phyloP scores from a whole-genome alignment of 495 filamentous ascomycete genomes.

The Cryomyces antarcticus region DNA sequence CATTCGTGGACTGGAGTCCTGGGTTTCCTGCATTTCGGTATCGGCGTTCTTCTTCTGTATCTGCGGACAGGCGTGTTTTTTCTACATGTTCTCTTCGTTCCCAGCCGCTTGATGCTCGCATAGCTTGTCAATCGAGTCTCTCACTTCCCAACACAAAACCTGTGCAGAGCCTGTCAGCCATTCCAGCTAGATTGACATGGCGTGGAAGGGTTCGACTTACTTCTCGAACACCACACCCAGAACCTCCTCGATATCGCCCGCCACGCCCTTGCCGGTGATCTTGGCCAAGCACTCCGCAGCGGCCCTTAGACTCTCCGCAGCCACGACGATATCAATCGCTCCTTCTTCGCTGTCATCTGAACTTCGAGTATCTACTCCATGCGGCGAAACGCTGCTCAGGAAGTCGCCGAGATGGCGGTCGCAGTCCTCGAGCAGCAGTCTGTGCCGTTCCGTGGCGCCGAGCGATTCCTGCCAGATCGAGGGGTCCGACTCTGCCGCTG shows the following conservation, averaged over 20 bases:
- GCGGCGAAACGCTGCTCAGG: conserved; percentile 21
- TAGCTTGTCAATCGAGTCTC: not conserved
- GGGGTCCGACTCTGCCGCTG: conserved; percentile 17
- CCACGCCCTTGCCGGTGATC: conserved; percentile 73
- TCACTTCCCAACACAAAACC: conserved; percentile 56
- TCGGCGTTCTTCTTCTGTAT: no score
- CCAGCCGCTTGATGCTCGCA: no score
- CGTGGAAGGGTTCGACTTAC: conserved; percentile 28
- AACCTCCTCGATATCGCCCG: conserved; percentile 89
- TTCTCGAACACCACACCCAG: conserved; percentile 96
- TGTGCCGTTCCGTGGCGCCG: conserved; percentile 77
- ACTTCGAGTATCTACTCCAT: not conserved
- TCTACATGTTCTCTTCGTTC: no score
- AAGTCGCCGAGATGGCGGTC: conserved; percentile 48
- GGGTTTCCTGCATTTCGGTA: no score
- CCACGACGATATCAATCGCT: conserved; percentile 65
- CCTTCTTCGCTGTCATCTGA: conserved; percentile 3
- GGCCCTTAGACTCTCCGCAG: conserved; percentile 72
- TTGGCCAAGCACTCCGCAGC: conserved; percentile 63
- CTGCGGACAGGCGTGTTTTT: no score
- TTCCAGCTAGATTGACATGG: conserved; percentile 11
- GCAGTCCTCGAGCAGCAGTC: conserved; percentile 57
- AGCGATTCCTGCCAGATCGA: conserved; percentile 66
- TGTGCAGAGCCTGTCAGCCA: not conserved
- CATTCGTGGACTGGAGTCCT: no score